Base-by-base conservation (phyloP, 208 protist genomes). In the Leishmania braziliensis region DNA sequence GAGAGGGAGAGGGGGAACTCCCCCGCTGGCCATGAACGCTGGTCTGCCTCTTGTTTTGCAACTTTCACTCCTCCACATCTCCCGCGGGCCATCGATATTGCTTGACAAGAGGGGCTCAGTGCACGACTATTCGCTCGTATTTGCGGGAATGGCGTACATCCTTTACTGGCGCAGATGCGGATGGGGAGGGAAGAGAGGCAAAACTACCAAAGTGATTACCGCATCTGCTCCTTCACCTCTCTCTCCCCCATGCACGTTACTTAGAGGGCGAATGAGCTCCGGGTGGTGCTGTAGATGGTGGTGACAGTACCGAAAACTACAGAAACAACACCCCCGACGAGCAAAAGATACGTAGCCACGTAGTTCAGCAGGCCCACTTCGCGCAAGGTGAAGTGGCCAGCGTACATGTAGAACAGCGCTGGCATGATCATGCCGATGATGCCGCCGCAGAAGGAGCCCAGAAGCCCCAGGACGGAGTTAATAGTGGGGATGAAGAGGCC, bases 381-480 rank as follows among this genome's bases (percentile, higher is more conserved):
- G 46, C 43, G 53, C 26, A 91, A 23, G 26, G 81, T 87, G 77
- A 82, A 93, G 78, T 81, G 48, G 53, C 89, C 88, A n/a, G 81
- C 79, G 75, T 95, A 93, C 86, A 95, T 95, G 68, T 87, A 83
- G 78, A 93, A 89, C 14, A 95, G 81, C 1, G 89, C 83, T 1
- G 88, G 88, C 29, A 92, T 89, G 78, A 93, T 90, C 73, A 92
- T 87, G 51, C 90, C 86, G 48, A 93, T 91, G 69, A 91, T 84
- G 33, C 84, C 87, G 23, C 88, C 86, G 78, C 87, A 93, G 78
- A 95, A 81, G 56, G 82, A 78, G 23, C 90, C 89, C 18, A 87
- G 65, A 6, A 95, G 77, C 43, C 85, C 85, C 70, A 95, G 85
- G 4, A 90, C 90, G 16, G 83, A 88, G 72, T 86, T 89, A 46